Percentiles rank a stretch among this genome's conserved stretches.
These are phyloP conservation scores for Panaeolus papilionaceus DNA, from an alignment of 768 basidiomycete species.

Conservation along the genomic window DNA sequence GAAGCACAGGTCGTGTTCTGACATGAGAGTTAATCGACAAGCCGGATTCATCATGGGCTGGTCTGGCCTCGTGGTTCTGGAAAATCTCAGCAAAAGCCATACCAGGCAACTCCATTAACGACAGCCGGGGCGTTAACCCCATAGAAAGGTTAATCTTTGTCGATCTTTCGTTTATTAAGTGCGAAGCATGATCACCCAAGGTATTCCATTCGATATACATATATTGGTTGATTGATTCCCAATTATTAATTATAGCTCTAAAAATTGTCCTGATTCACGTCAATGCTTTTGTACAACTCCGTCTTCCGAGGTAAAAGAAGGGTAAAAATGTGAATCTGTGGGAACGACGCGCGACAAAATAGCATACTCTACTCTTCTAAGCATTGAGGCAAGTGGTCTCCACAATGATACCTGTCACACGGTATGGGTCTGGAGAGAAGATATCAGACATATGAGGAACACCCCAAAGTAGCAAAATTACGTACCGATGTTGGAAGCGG, in stretches of 20 bases:
- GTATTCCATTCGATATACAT: slow-evolving; percentile 7
- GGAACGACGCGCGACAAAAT: slow-evolving; percentile 24
- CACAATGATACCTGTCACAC: slow-evolving; percentile 87
- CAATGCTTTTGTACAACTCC: slow-evolving; percentile 18
- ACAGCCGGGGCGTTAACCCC: slow-evolving; percentile 6
- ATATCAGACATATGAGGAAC: slow-evolving; percentile 16
- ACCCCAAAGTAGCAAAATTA: slow-evolving; percentile 20
- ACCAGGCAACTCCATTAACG: neutral
- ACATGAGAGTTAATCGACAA: slow-evolving; percentile 37
- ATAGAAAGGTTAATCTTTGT: slow-evolving; percentile 6
- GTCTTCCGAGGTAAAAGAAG: slow-evolving; percentile 18
- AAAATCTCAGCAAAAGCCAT: neutral
- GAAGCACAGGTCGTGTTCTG: slow-evolving; percentile 57
- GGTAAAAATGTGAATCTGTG: slow-evolving; percentile 20
- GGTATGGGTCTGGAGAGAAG: slow-evolving; percentile 80
- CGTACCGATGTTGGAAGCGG: slow-evolving; percentile 96
- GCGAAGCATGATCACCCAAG: neutral
- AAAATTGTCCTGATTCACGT: slow-evolving; percentile 19
- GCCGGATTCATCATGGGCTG: neutral
- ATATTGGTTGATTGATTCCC: slow-evolving; percentile 15
- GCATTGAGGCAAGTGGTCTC: slow-evolving; percentile 81
- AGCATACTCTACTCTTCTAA: slow-evolving; percentile 16
- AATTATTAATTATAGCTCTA: slow-evolving; percentile 29
- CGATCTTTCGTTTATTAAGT: slow-evolving; percentile 8
- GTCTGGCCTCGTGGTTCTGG: slow-evolving; percentile 3